phyloP scores from a whole-genome alignment of 2,329 filamentous ascomycete species.

The Lithohypha guttulata region DNA sequence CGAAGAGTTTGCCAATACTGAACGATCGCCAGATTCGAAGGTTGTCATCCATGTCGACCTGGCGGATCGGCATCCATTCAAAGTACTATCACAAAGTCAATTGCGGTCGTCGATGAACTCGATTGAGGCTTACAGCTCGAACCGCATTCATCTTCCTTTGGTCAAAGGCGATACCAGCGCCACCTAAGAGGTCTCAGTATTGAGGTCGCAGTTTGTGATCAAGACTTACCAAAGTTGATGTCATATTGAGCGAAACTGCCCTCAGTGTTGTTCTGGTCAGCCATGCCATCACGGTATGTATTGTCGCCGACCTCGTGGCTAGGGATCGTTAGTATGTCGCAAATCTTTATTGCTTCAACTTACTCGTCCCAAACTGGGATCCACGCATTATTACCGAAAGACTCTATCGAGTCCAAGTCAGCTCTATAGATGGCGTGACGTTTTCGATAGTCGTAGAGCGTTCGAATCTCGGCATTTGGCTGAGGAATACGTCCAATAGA shows the following conservation, averaged over 20 bases:
- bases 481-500: slow-evolving; percentile 43
- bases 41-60: slow-evolving; percentile 58
- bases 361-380: slow-evolving; percentile 56
- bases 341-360: too few species aligned
- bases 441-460: slow-evolving; percentile 43
- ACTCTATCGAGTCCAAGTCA: slow-evolving; percentile 48
- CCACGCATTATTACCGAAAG: slow-evolving; percentile 49
- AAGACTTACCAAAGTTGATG: slow-evolving; percentile 41
- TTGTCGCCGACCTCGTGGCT: slow-evolving; percentile 51
- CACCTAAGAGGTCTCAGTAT: too few species aligned
- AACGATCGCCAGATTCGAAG: slow-evolving; percentile 59
- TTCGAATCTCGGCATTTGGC: slow-evolving; percentile 42
- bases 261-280: slow-evolving; percentile 55
- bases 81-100: slow-evolving; percentile 14
- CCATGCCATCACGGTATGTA: slow-evolving; percentile 51
- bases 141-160: slow-evolving; percentile 65
- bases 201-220: too few species aligned
- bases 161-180: slow-evolving; percentile 49
- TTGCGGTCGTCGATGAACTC: slow-evolving; percentile 26
- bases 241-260: slow-evolving; percentile 43
- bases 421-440: slow-evolving; percentile 49
- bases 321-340: too few species aligned
- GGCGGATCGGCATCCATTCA: slow-evolving; percentile 30
- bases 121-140: slow-evolving; percentile 48
- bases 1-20: slow-evolving; percentile 53